Base-by-base conservation (phyloP, 805 yeast genomes). In the Schwanniomyces polymorphus region DNA sequence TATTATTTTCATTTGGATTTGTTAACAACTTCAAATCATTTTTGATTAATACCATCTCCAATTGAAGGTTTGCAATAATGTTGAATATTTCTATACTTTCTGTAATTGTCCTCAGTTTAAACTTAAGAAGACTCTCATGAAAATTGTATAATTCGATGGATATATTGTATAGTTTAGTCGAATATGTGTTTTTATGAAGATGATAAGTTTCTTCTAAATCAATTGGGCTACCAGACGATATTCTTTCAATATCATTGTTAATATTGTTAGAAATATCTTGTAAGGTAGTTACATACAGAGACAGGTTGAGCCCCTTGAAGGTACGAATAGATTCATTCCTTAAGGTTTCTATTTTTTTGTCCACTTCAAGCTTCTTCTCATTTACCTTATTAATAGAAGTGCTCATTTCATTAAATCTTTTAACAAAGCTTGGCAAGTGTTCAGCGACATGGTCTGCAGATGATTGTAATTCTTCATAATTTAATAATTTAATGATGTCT, bases 321-420 rank as follows among this genome's bases (percentile, higher is more conserved):
- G 44, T 47, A 11, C 42, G 37, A 9, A 60, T 58, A 1, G 79
- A 72, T 26, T 74, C 75, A 10, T 67, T 58, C 29, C 79, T 65
- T 35, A 74, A 65, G 1, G 46, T 12, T 46, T 78, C 81, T 28
- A 80, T 73, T 10, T 66, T 67, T 28, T 58, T 57, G 17, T 75
- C 76, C 5, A 82, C 64, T 0, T 42, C 47, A 2, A 67, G 45
- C 41, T 72, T 70, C 5, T 71, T 70, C 7, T 53, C 61, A 29
- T 72, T 69, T 10, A 76, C 76, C 1, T 45, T 46, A 27, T 70
- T 73, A 0, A 82, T 63, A 1, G 55, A 55, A 2, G 58, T 47
- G 29, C 69, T 64, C 50, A 78, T 58, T 2, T 50, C 47, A n/a
- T 67, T 62, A 50, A 70, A 71, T 38, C 55, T 58, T 9, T 50